These are phyloP conservation scores for Gracilaria domingensis DNA, from an alignment of 23 red algal genomes.

Conservation along the genomic window DNA sequence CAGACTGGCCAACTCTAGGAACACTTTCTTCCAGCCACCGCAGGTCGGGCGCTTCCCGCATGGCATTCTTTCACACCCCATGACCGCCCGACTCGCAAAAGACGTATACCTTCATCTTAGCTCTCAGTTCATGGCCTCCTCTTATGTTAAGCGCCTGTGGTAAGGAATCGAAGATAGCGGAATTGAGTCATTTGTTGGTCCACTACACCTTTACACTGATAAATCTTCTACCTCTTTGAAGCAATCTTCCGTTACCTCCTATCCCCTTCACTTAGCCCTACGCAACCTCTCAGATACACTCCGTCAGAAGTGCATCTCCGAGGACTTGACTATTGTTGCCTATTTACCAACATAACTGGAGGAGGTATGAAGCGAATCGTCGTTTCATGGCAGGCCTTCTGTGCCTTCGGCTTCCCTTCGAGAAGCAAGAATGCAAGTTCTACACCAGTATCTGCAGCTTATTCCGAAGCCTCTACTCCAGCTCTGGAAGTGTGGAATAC, in stretches of 20 bases:
- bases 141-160: background rate
- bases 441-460: background rate
- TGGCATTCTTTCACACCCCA: background rate
- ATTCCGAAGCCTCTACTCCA: background rate
- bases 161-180: background rate
- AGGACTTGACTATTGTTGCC: background rate
- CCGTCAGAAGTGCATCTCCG: background rate
- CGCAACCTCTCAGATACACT: slow-evolving; percentile 17
- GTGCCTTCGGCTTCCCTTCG: background rate
- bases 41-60: background rate
- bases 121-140: background rate
- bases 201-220: slow-evolving; percentile 15
- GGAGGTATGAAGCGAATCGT: background rate
- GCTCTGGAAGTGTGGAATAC: background rate
- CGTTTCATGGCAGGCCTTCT: background rate
- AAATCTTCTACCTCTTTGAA: slow-evolving; percentile 52
- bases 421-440: slow-evolving; percentile 17
- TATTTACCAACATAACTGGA: background rate
- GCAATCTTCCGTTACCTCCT: slow-evolving; percentile 9
- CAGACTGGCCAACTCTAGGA: background rate
- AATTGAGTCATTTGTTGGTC: background rate
- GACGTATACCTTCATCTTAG: background rate
- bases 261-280: slow-evolving; percentile 3
- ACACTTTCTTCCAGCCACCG: background rate
- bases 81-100: background rate